Evolutionary conservation across 2,329 filamentous ascomycete species (phyloP).

Genomic region (Arachnomyces sp.): DNA sequence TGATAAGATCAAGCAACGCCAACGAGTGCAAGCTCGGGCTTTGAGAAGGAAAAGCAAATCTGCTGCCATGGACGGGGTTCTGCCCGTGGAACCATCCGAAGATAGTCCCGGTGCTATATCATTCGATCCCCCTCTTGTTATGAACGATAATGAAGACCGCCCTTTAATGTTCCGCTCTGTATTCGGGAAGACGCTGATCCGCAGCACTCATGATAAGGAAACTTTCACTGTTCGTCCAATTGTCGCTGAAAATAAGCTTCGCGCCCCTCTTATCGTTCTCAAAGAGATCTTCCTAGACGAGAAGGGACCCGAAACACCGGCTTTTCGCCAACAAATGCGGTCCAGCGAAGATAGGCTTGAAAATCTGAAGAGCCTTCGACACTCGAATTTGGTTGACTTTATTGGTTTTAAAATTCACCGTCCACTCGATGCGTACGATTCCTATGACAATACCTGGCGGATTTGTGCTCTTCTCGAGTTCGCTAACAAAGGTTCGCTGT

Average conservation of each 20-base stretch:
- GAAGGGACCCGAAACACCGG: conserved; percentile 50
- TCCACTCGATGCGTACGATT: conserved; percentile 32
- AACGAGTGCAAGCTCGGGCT: conserved; percentile 30
- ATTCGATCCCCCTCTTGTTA: conserved; percentile 41
- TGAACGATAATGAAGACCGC: conserved; percentile 58
- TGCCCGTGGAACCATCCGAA: conserved; percentile 22
- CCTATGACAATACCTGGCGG: conserved; percentile 51
- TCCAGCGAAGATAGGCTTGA: conserved; percentile 70
- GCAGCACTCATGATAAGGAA: conserved; percentile 58
- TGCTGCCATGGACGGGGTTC: conserved; percentile 23
- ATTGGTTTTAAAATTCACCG: conserved; percentile 74
- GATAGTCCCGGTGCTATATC: conserved; percentile 30
- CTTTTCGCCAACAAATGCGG: conserved; percentile 69
- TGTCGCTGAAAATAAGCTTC: conserved; percentile 46
- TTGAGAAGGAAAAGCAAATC: conserved; percentile 33
- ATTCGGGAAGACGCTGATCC: conserved; percentile 59
- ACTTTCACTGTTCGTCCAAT: conserved; percentile 63
- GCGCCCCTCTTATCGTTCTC: conserved; percentile 58
- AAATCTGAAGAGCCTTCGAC: conserved; percentile 63
- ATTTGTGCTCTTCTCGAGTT: conserved; percentile 68
- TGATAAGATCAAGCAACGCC: conserved; percentile 30
- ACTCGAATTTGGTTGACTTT: conserved; percentile 70
- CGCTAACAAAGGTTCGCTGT: conserved; percentile 73
- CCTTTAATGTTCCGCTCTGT: conserved; percentile 63
- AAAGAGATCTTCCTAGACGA: conserved; percentile 61